Evolutionary conservation across 108 stramenopile species (phyloP).

Genomic region (Nannochloropsis salina): DNA sequence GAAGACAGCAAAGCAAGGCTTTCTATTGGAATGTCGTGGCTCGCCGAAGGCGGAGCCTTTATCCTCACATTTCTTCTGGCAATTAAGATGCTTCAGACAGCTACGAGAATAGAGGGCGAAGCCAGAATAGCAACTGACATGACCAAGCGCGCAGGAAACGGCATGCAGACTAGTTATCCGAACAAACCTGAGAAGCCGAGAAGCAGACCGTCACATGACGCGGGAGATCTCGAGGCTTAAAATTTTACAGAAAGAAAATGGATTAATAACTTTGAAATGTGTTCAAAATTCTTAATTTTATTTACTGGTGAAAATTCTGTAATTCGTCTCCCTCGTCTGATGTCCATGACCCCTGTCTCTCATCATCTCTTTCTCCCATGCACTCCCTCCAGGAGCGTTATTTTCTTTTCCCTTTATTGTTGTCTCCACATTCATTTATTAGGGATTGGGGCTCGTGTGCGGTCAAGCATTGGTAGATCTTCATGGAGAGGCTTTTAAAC

Average conservation of each 20-base stretch:
- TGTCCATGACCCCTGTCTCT: no score
- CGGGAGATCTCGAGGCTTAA: background rate
- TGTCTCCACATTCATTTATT: background rate
- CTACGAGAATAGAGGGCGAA: background rate
- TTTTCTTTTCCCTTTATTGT: no score
- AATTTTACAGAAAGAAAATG: background rate
- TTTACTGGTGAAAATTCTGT: no score
- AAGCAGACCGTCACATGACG: background rate
- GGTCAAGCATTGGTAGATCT: conserved; percentile 18
- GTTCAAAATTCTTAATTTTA: background rate
- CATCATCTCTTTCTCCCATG: no score
- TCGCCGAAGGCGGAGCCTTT: background rate
- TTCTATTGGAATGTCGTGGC: background rate
- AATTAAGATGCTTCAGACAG: conserved; percentile 12
- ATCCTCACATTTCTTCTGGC: background rate
- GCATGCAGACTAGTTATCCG: background rate
- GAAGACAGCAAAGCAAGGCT: background rate
- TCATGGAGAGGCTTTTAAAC: background rate
- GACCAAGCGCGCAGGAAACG: no score
- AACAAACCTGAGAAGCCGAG: background rate
- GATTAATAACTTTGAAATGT: background rate
- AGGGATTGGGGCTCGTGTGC: background rate
- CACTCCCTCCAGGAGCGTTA: no score
- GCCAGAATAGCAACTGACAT: background rate
- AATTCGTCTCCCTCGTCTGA: no score